These are phyloP conservation scores for Hericium alpestre DNA, from an alignment of 768 basidiomycete genomes.

Conservation along the genomic window DNA sequence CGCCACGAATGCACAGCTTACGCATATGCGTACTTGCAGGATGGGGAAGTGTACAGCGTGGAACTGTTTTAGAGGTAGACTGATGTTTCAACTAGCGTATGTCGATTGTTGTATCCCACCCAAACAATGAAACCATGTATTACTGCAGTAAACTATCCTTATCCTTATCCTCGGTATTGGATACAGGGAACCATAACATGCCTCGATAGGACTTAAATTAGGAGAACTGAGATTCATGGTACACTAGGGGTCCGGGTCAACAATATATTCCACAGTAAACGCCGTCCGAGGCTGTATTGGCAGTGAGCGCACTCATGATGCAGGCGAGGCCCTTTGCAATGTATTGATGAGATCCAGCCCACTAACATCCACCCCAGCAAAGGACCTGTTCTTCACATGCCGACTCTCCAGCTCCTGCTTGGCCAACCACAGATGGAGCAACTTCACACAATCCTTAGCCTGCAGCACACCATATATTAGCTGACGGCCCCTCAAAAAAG, in stretches of 20 bases:
- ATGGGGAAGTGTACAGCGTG: slow-evolving; percentile 77
- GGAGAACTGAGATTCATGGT: too few species aligned
- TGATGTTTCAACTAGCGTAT: slow-evolving; percentile 17
- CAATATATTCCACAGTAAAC: too few species aligned
- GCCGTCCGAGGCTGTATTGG: too few species aligned
- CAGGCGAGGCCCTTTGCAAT: neutral
- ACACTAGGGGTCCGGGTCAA: too few species aligned
- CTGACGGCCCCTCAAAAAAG: neutral
- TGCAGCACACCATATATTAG: slow-evolving; percentile 14
- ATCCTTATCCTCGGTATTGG: neutral
- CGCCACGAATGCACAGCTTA: neutral
- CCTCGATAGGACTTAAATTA: neutral
- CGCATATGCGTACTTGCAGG: slow-evolving; percentile 21
- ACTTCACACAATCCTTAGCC: slow-evolving; percentile 59
- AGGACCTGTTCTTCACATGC: slow-evolving; percentile 57
- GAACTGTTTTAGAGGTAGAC: slow-evolving; percentile 74
- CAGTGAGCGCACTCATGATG: neutral
- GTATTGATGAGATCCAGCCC: slow-evolving; percentile 51
- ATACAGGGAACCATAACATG: neutral
- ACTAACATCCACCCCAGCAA: slow-evolving; percentile 57
- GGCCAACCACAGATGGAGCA: slow-evolving; percentile 58
- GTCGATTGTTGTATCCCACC: neutral
- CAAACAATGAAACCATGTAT: neutral
- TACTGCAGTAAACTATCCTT: neutral
- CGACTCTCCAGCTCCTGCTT: slow-evolving; percentile 65